A percentile compares a stretch with the other conserved stretches of the same genome.
These are phyloP conservation scores for Metarhizium brunneum DNA, from an alignment of 2,329 filamentous ascomycete genomes.

Conservation along the genomic window DNA sequence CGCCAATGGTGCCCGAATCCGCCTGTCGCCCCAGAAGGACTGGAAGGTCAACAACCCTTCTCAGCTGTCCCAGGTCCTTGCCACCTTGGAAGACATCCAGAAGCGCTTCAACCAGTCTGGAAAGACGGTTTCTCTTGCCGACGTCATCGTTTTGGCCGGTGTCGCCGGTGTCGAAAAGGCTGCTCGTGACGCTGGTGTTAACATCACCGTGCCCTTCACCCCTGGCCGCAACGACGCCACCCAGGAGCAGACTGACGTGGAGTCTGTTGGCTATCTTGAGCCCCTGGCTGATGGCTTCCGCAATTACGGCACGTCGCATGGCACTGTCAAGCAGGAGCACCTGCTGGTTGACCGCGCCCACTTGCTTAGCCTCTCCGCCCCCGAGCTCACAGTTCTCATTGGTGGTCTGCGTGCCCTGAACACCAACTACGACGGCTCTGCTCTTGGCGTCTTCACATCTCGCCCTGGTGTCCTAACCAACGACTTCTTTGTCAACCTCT, in stretches of 20 bases:
- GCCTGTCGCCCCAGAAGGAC: conserved; percentile 60
- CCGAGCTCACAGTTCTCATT: conserved; percentile 61
- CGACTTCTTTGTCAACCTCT: conserved; percentile 75
- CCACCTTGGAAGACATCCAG: conserved; percentile 55
- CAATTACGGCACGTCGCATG: conserved; percentile 59
- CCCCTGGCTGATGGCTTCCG: conserved; percentile 69
- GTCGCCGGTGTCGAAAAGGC: conserved; percentile 64
- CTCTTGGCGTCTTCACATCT: conserved; percentile 58
- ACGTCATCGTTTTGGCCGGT: conserved; percentile 70
- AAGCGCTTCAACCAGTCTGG: conserved; percentile 54
- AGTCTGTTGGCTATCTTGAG: conserved; percentile 57
- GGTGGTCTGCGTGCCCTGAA: conserved; percentile 63
- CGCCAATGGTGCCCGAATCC: conserved; percentile 71
- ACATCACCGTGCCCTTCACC: conserved; percentile 58
- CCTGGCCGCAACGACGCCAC: conserved; percentile 64
- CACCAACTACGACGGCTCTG: conserved; percentile 62
- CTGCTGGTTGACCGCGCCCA: conserved; percentile 63
- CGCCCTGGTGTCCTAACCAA: conserved; percentile 61
- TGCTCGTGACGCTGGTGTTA: conserved; percentile 34
- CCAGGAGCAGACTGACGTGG: conserved; percentile 60
- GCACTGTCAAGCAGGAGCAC: conserved; percentile 56
- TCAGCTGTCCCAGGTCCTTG: conserved; percentile 53
- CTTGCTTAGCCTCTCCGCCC: conserved; percentile 59
- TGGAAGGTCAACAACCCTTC: conserved; percentile 69
- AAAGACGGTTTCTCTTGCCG: conserved; percentile 71